phyloP scores from a whole-genome alignment of 371 early-diverging fungal genomes.

The Zychaea mexicana region DNA sequence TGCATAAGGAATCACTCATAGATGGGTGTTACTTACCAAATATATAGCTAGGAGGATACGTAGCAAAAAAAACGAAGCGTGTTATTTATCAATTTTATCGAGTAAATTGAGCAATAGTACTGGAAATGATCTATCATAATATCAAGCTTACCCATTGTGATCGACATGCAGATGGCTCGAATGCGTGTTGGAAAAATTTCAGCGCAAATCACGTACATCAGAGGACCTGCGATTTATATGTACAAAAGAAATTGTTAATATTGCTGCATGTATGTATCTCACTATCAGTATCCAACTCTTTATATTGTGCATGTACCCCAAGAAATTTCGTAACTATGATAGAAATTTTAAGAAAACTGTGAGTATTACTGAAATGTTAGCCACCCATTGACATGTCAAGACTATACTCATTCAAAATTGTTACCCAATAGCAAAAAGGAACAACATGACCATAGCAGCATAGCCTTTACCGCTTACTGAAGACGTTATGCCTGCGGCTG shows the following conservation, averaged over 20 bases:
- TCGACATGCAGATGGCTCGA: conserved; percentile 50
- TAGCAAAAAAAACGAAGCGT: background rate
- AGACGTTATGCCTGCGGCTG: background rate
- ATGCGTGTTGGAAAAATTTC: conserved; percentile 60
- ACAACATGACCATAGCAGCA: conserved; percentile 44
- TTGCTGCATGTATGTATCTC: no score
- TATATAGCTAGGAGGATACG: background rate
- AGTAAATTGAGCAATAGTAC: background rate
- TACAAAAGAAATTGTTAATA: no score
- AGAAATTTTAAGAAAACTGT: background rate
- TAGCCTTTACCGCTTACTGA: conserved; percentile 40
- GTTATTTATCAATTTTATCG: background rate
- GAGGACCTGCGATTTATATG: conserved; percentile 20
- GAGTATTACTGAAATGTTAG: background rate
- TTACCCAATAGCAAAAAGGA: conserved; percentile 48
- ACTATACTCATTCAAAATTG: background rate
- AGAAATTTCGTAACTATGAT: conserved; percentile 52
- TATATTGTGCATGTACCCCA: conserved; percentile 41
- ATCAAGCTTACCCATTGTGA: conserved; percentile 26
- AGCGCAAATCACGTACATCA: conserved; percentile 69
- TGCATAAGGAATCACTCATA: no score
- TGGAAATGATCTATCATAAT: background rate
- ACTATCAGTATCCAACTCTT: no score
- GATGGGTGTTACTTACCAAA: background rate
- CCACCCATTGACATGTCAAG: background rate